Evolutionary conservation across 345 rosid genomes (phyloP).

Genomic region (Bruguiera gymnorhiza): DNA sequence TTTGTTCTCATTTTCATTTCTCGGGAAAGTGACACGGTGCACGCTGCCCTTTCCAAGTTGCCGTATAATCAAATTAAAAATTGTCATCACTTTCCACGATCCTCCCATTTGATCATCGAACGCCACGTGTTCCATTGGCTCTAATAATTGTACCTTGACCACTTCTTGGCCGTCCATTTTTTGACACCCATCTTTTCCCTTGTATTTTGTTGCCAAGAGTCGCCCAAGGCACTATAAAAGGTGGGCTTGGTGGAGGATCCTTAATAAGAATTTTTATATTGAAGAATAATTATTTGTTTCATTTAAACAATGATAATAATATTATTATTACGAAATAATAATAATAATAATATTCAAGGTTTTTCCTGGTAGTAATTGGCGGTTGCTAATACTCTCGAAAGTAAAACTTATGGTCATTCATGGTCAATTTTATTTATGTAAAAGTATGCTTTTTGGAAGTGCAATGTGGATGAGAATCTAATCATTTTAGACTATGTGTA

Average conservation of each 20-base stretch:
- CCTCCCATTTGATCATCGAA: background rate
- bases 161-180: conserved; percentile 15
- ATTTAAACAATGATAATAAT: too few relatives aligned
- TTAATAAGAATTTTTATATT: too few relatives aligned
- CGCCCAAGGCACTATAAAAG: background rate
- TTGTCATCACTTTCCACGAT: background rate
- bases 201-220: conserved; percentile 11
- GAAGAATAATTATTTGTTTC: too few relatives aligned
- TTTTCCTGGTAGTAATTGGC: too few relatives aligned
- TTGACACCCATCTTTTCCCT: background rate
- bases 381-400: too few relatives aligned
- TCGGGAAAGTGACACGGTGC: background rate
- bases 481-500: too few relatives aligned
- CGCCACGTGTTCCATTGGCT: conserved; percentile 19
- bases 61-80: background rate
- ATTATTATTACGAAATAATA: too few relatives aligned
- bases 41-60: conserved; percentile 15
- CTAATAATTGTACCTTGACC: conserved; percentile 17
- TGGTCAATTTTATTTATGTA: too few relatives aligned
- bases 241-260: background rate
- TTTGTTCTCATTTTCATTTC: background rate
- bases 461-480: too few relatives aligned
- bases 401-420: too few relatives aligned
- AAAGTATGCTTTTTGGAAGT: too few relatives aligned
- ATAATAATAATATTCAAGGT: too few relatives aligned